A percentile compares a stretch with the other conserved stretches of the same genome.
Evolutionary conservation across 306 rosid genomes (phyloP).

Genomic region (Crotalaria pallida): DNA sequence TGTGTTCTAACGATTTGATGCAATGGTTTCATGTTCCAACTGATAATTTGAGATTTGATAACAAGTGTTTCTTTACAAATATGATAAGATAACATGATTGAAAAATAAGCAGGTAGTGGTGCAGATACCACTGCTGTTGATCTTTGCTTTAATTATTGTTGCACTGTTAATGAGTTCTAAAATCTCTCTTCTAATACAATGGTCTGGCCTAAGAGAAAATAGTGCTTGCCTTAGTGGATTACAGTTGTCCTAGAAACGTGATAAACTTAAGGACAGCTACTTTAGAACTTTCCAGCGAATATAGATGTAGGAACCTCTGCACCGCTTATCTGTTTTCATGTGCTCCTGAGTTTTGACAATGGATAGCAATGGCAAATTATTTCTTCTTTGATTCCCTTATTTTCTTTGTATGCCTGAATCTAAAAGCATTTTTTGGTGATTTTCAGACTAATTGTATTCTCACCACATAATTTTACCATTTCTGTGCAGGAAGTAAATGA

Average conservation of each 20-base stretch:
- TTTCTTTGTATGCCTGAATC: neutral
- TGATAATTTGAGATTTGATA: neutral
- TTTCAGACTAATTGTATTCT: neutral
- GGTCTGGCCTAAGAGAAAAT: neutral
- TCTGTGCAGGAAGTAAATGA: constrained; percentile 81
- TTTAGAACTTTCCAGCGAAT: neutral
- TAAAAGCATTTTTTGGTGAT: neutral
- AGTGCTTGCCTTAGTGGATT: neutral
- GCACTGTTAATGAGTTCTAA: neutral
- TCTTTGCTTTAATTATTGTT: neutral
- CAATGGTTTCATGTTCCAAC: neutral
- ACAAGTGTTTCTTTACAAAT: neutral
- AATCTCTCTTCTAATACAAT: neutral
- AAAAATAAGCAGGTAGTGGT: neutral
- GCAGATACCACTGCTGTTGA: too few species aligned
- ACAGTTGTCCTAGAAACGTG: neutral
- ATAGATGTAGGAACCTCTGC: neutral
- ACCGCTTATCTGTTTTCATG: neutral
- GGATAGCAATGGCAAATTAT: neutral
- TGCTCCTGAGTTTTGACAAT: neutral
- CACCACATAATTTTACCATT: neutral
- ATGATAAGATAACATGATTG: neutral
- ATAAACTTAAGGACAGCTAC: neutral
- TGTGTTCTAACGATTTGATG: neutral
- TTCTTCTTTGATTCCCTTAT: neutral